These are phyloP conservation scores for Microthyrium microscopicum DNA, from an alignment of 2,329 filamentous ascomycete genomes.

Conservation along the genomic window DNA sequence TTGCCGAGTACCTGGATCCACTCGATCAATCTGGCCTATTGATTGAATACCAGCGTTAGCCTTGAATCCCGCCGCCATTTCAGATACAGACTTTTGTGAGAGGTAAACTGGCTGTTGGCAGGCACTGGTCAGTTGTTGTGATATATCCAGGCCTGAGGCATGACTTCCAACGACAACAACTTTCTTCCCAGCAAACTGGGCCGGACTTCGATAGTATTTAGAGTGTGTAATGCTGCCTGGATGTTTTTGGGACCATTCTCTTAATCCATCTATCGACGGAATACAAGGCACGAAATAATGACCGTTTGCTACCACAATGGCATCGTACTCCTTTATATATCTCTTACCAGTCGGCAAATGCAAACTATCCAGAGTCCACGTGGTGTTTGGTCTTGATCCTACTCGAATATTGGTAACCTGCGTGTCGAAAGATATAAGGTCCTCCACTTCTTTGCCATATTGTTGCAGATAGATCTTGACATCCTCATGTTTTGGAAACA, in stretches of 20 bases:
- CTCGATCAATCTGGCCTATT: slow-evolving; percentile 35
- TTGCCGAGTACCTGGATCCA: slow-evolving; percentile 39
- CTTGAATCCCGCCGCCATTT: slow-evolving; percentile 14
- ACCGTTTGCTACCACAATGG: slow-evolving; percentile 30
- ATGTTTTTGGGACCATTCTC: slow-evolving; percentile 22
- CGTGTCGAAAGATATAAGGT: slow-evolving; percentile 52
- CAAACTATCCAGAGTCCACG: slow-evolving; percentile 45
- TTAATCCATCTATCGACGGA: slow-evolving; percentile 24
- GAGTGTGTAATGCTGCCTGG: slow-evolving; percentile 35
- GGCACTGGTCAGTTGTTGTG: slow-evolving; percentile 50
- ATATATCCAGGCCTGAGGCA: slow-evolving; percentile 72
- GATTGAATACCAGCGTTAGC: slow-evolving; percentile 2
- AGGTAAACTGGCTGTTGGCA: slow-evolving; percentile 47
- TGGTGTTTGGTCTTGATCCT: background rate
- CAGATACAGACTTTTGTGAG: slow-evolving; percentile 38
- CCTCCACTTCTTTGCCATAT: slow-evolving; percentile 52
- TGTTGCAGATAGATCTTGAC: slow-evolving; percentile 58
- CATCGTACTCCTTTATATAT: slow-evolving; percentile 36
- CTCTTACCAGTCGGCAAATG: slow-evolving; percentile 29
- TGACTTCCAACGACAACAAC: slow-evolving; percentile 73
- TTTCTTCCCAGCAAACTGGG: slow-evolving; percentile 47
- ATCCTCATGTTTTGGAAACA: slow-evolving; percentile 57
- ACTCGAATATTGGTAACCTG: slow-evolving; percentile 45
- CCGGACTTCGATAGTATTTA: slow-evolving; percentile 58
- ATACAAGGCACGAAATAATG: slow-evolving; percentile 31